Percentiles rank a stretch among this genome's conserved stretches.
phyloP scores from a whole-genome alignment of 305 asterid genomes.

The Andrographis paniculata region DNA sequence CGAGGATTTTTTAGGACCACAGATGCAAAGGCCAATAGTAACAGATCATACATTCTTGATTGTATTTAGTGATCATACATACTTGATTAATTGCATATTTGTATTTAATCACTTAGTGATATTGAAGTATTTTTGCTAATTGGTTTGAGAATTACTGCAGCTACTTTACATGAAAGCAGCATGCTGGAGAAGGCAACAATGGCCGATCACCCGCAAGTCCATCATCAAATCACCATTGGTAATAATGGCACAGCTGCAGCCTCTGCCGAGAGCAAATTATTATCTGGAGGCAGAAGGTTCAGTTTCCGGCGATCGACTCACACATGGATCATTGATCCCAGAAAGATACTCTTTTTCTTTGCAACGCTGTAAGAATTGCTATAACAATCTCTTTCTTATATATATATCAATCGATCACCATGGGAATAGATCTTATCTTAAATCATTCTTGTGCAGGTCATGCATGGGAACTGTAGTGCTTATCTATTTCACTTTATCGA shows the following conservation, averaged over 20 bases:
- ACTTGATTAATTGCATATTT: too few species aligned
- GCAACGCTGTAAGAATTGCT: conserved; percentile 67
- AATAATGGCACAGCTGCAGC: conserved; percentile 16
- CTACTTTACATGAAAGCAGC: conserved; percentile 39
- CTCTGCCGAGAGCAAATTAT: conserved; percentile 28
- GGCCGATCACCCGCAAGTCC: conserved; percentile 43
- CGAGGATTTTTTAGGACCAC: too few species aligned
- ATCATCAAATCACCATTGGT: conserved; percentile 66
- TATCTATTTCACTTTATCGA: conserved; percentile 77
- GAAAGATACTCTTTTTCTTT: conserved; percentile 60
- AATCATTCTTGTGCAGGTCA: conserved; percentile 40
- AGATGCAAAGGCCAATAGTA: too few species aligned
- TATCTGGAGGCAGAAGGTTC: conserved; percentile 25
- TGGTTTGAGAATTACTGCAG: too few species aligned
- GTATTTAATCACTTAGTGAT: too few species aligned
- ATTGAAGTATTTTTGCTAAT: too few species aligned
- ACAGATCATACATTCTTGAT: too few species aligned
- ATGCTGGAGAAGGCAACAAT: conserved; percentile 59
- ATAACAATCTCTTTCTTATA: not conserved
- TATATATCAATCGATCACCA: not conserved
- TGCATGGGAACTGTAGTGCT: conserved; percentile 72
- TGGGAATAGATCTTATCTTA: too few species aligned
- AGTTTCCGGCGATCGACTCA: conserved; percentile 51
- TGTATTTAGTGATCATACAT: too few species aligned
- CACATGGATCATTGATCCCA: conserved; percentile 41